Evolutionary conservation across 352 stramenopile species (phyloP).

Genomic region (Phytophthora cactorum): DNA sequence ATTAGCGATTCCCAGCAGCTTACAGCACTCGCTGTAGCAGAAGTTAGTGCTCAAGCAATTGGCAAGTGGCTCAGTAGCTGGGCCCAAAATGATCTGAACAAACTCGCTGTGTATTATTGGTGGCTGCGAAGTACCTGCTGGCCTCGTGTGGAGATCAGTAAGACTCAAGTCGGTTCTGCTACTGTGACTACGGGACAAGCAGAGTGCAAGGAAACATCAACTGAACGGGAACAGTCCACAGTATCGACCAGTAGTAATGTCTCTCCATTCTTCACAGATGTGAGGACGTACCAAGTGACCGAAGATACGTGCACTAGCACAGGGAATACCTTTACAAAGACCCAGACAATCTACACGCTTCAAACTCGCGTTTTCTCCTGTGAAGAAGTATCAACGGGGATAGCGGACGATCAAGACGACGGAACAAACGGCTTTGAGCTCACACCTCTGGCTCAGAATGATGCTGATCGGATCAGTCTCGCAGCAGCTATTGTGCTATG

Average conservation of each 20-base stretch:
- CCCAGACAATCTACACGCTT: slow-evolving; percentile 36
- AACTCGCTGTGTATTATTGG: slow-evolving; percentile 54
- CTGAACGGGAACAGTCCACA: slow-evolving; percentile 40
- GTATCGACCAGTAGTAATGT: slow-evolving; percentile 13
- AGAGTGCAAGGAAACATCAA: slow-evolving; percentile 31
- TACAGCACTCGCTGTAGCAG: slow-evolving; percentile 27
- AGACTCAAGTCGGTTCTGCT: slow-evolving; percentile 12
- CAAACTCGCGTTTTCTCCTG: slow-evolving; percentile 49
- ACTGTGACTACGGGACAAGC: slow-evolving; percentile 14
- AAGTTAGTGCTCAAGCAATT: slow-evolving; percentile 32
- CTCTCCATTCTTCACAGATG: slow-evolving; percentile 53
- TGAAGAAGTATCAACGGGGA: slow-evolving; percentile 47
- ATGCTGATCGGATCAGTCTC: slow-evolving; percentile 39
- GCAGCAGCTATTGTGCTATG: slow-evolving; percentile 48
- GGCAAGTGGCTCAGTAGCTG: slow-evolving; percentile 45
- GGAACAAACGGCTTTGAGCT: slow-evolving; percentile 58
- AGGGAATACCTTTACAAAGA: slow-evolving; percentile 38
- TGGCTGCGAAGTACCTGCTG: slow-evolving; percentile 57
- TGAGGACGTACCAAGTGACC: slow-evolving; percentile 44
- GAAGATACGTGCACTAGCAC: slow-evolving; percentile 37
- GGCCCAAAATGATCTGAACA: slow-evolving; percentile 47
- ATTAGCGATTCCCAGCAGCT: slow-evolving; percentile 21
- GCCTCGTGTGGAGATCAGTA: slow-evolving; percentile 36
- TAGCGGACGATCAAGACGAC: slow-evolving; percentile 55
- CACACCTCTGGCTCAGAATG: slow-evolving; percentile 19